Evolutionary conservation across 192 early-diverging fungal genomes (phyloP), one percentile per base, ranked within the genome.

Genomic region (Coemansia sp.): DNA sequence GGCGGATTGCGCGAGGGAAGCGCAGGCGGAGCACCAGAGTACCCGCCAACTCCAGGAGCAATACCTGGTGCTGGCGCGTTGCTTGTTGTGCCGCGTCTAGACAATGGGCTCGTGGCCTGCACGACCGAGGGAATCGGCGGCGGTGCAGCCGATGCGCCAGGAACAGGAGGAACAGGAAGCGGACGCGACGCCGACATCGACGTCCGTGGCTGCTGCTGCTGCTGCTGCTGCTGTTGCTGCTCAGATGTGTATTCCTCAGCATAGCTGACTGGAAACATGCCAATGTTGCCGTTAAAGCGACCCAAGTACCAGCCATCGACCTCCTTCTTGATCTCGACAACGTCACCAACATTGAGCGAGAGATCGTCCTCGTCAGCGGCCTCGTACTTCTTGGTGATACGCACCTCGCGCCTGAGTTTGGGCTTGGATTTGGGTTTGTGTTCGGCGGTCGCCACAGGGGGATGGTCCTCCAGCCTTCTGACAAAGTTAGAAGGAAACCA

Each of bases 241-340:
- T 63, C 66, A 4, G 54, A 42, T 32, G 54, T 19, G 41, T 65
- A 18, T 3, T 72, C 72, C 57, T 73, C 73, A 16, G 66, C 80
- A 63, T 88, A 85, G 69, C 84, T 86, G 54, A 77, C 79, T 12
- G 91, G 91, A 69, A 91, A 93, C 42, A 81, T 74, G 12, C 91
- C 91, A 39, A 77, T 74, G 42, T 51, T 86, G 45, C 90, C 89
- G 69, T 90, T 84, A 57, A 71, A 52, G 10, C 85, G 87, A 61
- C 91, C 91, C 68, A 85, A 80, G 77, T 82, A 88, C 87, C 89
- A 93, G 61, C 86, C 88, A 45, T 88, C 86, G 22, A 85, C 78
- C 47, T 83, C 78, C 61, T 86, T 80, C 12, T 83, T 82, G 10
- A 92, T 84, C 18, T 74, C 82, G 19, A 92, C 79, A 41, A 79